Evolutionary conservation across 106 monocot species (phyloP).

Genomic region (Acorus gramineus): DNA sequence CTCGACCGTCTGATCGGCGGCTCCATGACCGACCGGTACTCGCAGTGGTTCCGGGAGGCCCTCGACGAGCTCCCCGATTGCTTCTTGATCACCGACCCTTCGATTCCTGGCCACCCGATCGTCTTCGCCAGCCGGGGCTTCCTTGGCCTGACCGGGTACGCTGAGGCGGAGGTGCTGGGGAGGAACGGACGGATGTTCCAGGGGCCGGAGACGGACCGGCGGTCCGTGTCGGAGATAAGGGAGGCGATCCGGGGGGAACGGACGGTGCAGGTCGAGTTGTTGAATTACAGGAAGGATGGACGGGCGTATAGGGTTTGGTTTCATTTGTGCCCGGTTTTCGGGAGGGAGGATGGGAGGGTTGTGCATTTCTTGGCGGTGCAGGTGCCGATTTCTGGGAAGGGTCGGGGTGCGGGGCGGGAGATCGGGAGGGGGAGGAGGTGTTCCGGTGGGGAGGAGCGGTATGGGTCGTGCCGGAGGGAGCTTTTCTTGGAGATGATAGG

Average conservation of each 20-base stretch:
- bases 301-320: conserved; percentile 62
- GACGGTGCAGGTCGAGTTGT: conserved; percentile 42
- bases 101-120: conserved; percentile 69
- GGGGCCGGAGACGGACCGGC: conserved; percentile 63
- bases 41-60: conserved; percentile 52
- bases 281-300: conserved; percentile 85
- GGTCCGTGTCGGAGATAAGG: conserved; percentile 55
- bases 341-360: conserved; percentile 34
- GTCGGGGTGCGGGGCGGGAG: background rate
- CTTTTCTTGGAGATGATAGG: conserved; percentile 16
- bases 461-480: conserved; percentile 53
- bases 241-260: conserved; percentile 70
- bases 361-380: conserved; percentile 74
- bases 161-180: conserved; percentile 56
- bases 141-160: conserved; percentile 55
- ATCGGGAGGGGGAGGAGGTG: background rate
- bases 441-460: conserved; percentile 1
- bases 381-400: conserved; percentile 45
- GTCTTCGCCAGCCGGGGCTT: conserved; percentile 81
- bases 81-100: conserved; percentile 85
- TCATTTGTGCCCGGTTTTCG: conserved; percentile 67
- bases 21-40: conserved; percentile 65
- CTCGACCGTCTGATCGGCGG: conserved; percentile 2
- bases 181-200: conserved; percentile 75
- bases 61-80: conserved; percentile 49